Evolutionary conservation across 176 grass and related monocot species (phyloP), one percentile per base, ranked within the genome.

Genomic region (Eragrostis nindensis): DNA sequence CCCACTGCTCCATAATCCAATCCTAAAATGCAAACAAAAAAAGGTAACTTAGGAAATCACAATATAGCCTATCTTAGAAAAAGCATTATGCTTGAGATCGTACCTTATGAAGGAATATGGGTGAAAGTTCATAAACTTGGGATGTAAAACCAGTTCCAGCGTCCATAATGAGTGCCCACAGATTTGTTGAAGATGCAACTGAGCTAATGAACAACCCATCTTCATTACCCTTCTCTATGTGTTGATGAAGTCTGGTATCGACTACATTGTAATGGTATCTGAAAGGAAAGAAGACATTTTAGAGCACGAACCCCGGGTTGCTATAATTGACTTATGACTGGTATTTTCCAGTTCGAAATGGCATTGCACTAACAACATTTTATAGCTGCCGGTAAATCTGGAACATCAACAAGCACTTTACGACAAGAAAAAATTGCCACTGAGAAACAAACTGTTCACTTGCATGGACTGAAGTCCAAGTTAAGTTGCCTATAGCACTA

Each of bases 1-100:
- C 95, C 95, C 95, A 98, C 61, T 92, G 92, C 66, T 94, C 95
- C 95, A 98, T 94, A 80, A 94, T 98, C 95, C 95, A 98, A 85
- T 98, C 95, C 95, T 98, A 52, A 61, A 84, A 86, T 71, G 15
- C n/a, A 80, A 36, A n/a, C n/a, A 36, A 36, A 36, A 83, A 56
- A 74, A 84, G 63, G 36, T 42, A 80, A 84, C 21, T 74, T 82
- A 76, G 24, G 82, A 15, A 41, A 61, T 45, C 61, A 55, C 65
- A 68, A 53, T 60, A 42, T 41, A 45, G 21, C 36, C 46, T 68
- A 42, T 8, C 26, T 22, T 22, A 76, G 46, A 76, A 69, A 36
- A 73, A 63, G 15, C 26, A 71, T 16, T 63, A 47, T 81, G 82
- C 38, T 76, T 60, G 24, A 74, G 52, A 74, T 43, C 76, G 74